A percentile compares a stretch with the other conserved stretches of the same genome.
Evolutionary conservation across 192 early-diverging fungal genomes (phyloP).

Genomic region (Entomortierella parvispora): DNA sequence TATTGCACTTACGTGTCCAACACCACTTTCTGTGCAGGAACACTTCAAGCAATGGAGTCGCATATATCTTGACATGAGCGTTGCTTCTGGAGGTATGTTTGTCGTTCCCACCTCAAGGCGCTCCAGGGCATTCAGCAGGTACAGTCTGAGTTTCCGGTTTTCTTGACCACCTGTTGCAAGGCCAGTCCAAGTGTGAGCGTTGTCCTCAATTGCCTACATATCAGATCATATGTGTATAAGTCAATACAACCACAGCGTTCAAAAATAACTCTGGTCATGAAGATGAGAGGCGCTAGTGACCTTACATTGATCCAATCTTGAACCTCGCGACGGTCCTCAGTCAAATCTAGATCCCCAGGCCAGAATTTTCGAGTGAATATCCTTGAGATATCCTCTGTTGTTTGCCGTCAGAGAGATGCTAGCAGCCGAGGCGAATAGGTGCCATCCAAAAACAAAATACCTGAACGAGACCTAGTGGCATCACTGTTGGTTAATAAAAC

Average conservation of each 20-base stretch:
- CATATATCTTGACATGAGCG: conserved; percentile 1
- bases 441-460: conserved; percentile 3
- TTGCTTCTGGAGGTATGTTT: conserved; percentile 3
- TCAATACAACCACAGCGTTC: too few relatives aligned
- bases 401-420: background rate
- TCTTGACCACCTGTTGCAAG: too few relatives aligned
- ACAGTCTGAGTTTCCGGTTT: conserved; percentile 2
- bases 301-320: conserved; percentile 2
- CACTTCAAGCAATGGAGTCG: background rate
- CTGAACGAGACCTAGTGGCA: background rate
- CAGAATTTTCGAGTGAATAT: conserved; percentile 5
- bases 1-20: background rate
- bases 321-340: background rate
- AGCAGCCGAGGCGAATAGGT: background rate
- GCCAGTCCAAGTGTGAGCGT: too few relatives aligned
- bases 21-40: background rate
- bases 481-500: background rate
- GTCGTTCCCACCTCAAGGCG: conserved; percentile 1
- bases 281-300: background rate
- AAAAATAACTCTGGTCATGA: too few relatives aligned
- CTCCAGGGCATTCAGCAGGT: background rate
- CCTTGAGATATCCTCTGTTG: background rate
- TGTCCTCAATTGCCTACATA: too few relatives aligned
- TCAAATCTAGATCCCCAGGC: conserved; percentile 3
- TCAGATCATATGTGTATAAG: too few relatives aligned